Base-by-base conservation (phyloP, 345 rosid genomes). In the Lenwebbia sp. region DNA sequence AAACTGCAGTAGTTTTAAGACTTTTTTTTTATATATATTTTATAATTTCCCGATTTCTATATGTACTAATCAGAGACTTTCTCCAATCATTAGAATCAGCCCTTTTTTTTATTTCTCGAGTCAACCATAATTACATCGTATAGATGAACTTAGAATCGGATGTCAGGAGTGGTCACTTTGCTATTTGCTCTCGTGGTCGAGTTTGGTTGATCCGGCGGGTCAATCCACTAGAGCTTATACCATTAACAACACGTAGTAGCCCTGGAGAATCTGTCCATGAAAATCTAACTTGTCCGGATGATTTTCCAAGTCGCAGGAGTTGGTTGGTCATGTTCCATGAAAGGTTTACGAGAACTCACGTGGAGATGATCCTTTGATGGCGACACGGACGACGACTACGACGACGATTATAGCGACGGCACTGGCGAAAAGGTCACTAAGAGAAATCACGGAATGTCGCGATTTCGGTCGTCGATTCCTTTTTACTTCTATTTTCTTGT, bases 391-490 rank as follows among this genome's bases (percentile, higher is more conserved):
- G 76, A 30, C 44, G 47, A 44, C n/a, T n/a, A n/a, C 47, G 40
- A 21, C 44, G 33, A 41, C 40, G 1, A 14, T 10, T 65, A 37
- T 7, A 65, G 23, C 76, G 23, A 65, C 21, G 76, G 44, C 37
- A 6, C 10, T 6, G 28, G 74, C 5, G 10, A 2, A 15, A 60
- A 28, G 74, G 74, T 60, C 0, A 15, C 37, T 1, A 60, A 58
- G 70, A n/a, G 13, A 7, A 58, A n/a, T 7, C 0, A 15, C 13
- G 33, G 19, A 58, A n/a, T n/a, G 8, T 0, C 9, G 0, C 10
- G 21, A 60, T 60, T 60, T 28, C 15, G 3, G 74, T 28, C 37
- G 13, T 60, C 2, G 21, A 60, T 60, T 60, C 74, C 15, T 60
- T 17, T 60, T 60, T 60, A 28, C 6, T 60, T 60, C 37, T 28